Base-by-base conservation (phyloP, 192 early-diverging fungal genomes). In the Pilaira anomala region DNA sequence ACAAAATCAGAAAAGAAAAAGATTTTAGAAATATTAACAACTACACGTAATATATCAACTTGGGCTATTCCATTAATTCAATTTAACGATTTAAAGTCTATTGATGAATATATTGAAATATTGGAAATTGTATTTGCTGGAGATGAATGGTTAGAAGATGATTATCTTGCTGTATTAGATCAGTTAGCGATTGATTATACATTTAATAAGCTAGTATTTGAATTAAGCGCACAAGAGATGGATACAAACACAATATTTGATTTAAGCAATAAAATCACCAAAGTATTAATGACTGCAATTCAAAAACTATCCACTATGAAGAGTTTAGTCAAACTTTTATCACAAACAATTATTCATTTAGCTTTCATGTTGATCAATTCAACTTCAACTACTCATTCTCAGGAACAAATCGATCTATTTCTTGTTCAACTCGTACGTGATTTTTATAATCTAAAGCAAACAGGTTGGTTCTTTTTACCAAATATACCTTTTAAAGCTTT, bases 151-250 rank as follows among this genome's bases (percentile, higher is more conserved):
- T 21, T 40, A 22, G 78, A 80, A 39, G 76, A 80, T 18, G 78
- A 80, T 57, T 73, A 67, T 21, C 50, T 72, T 16, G 70, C 65
- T 4, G 44, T 77, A 4, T 61, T 80, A 28, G 78, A 80, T 60
- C 78, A 80, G 52, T 46, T 80, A 39, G 70, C 66, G 16, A 49
- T 80, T 0, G 39, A 73, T 4, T 40, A 69, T 1, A 69, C 68
- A 25, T 73, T 75, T 29, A 70, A 65, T 51, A 69, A 57, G 0
- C 7, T 69, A 25, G 54, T 80, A 1, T 61, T 68, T 3, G 63
- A 67, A 24, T 36, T 13, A 26, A 30, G 25, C 11, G 28, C 26
- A 24, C 8, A 48, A 18, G 8, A 16, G 1, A 22, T 54, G 5
- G 2, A 13, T 1, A n/a, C 21, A 14, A 2, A 13, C 3, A 16